Evolutionary conservation across 116 monocot genomes (phyloP), one percentile per base, ranked within the genome.

Genomic region (Cymodocea nodosa): DNA sequence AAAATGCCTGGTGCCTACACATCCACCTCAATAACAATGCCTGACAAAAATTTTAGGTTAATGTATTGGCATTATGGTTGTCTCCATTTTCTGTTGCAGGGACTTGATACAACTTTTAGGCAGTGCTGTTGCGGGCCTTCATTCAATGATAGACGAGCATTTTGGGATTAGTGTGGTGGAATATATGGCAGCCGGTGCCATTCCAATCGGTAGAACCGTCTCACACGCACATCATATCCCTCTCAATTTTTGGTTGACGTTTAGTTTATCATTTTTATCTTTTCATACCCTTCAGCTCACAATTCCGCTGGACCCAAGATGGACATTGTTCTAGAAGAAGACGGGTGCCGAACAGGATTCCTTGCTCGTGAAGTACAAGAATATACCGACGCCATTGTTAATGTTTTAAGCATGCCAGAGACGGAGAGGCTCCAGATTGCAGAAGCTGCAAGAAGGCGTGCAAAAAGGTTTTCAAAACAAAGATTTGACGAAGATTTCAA

Each of bases 141-240:
- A 95, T 68, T 87, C 90, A 5, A 95, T 95, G 95, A 76, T 74
- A 69, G 90, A 95, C 60, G 95, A 95, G 65, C 90, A 95, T 71
- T 95, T 95, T 77, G 90, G 95, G 50, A 90, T 90, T 24, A 85
- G 95, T 57, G 79, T 95, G 5, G 95, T 95, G 18, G 95, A 87
- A 65, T 95, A 95, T 75, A 95, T 95, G 87, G 90, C 90, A 49
- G 87, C 95, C 19, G 90, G 87, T 66, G 90, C 90, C 56, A 82
- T 95, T 72, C 95, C 87, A 52, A 87, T 95, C 50, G 95, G 95
- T 90, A 35, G 63, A 74, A n/a, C n/a, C n/a, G n/a, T 75, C 1
- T 15, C 52, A 60, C 44, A 10, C 24, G 1, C 23, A 5, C 6
- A 23, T 7, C 13, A 18, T 23, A 9, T 19, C n/a, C 35, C 50